A percentile compares a stretch with the other conserved stretches of the same genome.
These are phyloP conservation scores for Ascosphaera pollenicola DNA, from an alignment of 2,329 filamentous ascomycete species.

Conservation along the genomic window DNA sequence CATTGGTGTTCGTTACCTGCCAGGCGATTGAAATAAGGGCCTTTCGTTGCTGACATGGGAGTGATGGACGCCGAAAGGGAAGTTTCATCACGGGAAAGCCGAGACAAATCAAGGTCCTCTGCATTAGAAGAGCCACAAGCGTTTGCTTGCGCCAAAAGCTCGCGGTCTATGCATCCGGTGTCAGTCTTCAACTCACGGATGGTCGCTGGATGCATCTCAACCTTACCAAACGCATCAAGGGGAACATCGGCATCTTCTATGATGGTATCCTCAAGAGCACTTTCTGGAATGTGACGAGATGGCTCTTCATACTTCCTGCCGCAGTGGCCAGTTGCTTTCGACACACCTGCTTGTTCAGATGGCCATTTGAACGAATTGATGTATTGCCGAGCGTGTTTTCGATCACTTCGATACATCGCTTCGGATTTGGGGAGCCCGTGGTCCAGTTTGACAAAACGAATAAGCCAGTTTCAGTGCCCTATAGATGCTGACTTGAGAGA, in stretches of 20 bases:
- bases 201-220: background rate
- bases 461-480: no score
- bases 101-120: conserved; percentile 1
- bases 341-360: no score
- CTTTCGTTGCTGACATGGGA: background rate
- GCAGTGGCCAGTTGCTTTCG: no score
- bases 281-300: no score
- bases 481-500: no score
- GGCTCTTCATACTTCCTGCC: no score
- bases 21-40: background rate
- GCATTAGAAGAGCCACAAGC: conserved; percentile 5
- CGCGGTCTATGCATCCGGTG: conserved; percentile 11
- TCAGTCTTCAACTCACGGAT: background rate
- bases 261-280: background rate
- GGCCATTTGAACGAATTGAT: no score
- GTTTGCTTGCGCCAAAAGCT: conserved; percentile 13
- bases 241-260: conserved; percentile 10
- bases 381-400: no score
- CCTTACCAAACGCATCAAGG: conserved; percentile 29
- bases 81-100: background rate
- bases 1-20: background rate
- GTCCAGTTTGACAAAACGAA: no score
- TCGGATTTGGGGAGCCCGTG: no score
- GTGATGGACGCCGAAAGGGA: background rate
- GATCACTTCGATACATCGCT: no score